Base-by-base conservation (phyloP, 805 yeast species). In the Candida hungchunana region DNA sequence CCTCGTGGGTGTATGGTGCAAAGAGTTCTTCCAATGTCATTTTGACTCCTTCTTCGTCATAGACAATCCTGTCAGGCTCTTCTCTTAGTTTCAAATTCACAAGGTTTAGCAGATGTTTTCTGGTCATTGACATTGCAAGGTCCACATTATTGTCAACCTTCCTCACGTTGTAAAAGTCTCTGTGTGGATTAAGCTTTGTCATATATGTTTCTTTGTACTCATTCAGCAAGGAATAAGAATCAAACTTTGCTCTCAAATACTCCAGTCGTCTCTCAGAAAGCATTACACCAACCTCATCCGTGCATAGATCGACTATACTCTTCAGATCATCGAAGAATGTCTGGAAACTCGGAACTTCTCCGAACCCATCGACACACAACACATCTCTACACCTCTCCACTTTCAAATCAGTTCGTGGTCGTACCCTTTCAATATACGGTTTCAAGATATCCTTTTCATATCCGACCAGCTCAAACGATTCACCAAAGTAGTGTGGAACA, bases 41-140 rank as follows among this genome's bases (percentile, higher is more conserved):
- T 6, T 31, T 14, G 4, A 42, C 40, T 1, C 59, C 61, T 14
- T 48, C 44, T 14, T 51, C 53, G 4, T 34, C 36, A 42, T 55
- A 59, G 1, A 64, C 67, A 6, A 58, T 42, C 31, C 66, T 46
- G 7, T 60, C 31, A 3, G 69, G 64, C 32, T 65, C 69, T 5
- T 43, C 40, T 18, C 50, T 55, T 27, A 65, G 34, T 34, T 63
- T 65, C 8, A 51, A 49, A 54, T 66, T 61, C 14, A 65, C 62
- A n/a, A 60, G 58, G 26, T 60, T 63, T 24, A 63, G 47, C 16
- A 64, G 66, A 63, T 90, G 97, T 59, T 90, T 90, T 62, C 93
- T 97, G 50, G 94, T 88, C 97, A 93, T 93, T 55, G 95, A 86
- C 32, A 97, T 97, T 6, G 96, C 81, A 56, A 90, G 95, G 56